A percentile compares a stretch with the other conserved stretches of the same genome.
phyloP scores from a whole-genome alignment of 1,139 yeast genomes.

The Hyphopichia pseudoburtonii region DNA sequence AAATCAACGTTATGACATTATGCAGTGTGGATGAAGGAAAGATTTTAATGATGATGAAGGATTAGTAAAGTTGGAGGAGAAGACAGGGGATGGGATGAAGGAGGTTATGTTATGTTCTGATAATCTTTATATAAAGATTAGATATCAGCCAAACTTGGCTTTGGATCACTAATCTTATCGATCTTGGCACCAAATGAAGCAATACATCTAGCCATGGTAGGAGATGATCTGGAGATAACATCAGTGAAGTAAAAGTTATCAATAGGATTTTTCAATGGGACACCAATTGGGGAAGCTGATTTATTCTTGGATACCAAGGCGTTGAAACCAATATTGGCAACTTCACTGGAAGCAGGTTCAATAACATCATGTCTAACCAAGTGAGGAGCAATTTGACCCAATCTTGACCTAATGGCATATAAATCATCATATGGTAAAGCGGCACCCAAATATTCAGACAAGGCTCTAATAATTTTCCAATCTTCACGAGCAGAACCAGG shows the following conservation, averaged over 20 bases:
- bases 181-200: slow-evolving; percentile 65
- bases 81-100: not conserved
- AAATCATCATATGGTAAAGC: slow-evolving; percentile 78
- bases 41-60: too few species aligned
- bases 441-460: slow-evolving; percentile 72
- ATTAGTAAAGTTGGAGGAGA: too few species aligned
- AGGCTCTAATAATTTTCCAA: slow-evolving; percentile 86
- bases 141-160: slow-evolving; percentile 32
- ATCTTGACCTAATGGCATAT: slow-evolving; percentile 66
- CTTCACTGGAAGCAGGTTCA: slow-evolving; percentile 62
- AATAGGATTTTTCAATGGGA: slow-evolving; percentile 65
- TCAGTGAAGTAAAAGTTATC: slow-evolving; percentile 87
- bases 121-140: not conserved
- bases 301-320: slow-evolving; percentile 42
- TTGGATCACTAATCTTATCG: slow-evolving; percentile 56
- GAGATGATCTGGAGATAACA: slow-evolving; percentile 82
- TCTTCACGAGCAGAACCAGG: slow-evolving; percentile 93
- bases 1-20: slow-evolving; percentile 3
- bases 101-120: too few species aligned
- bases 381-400: slow-evolving; percentile 81
- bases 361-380: slow-evolving; percentile 73
- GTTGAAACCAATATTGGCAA: slow-evolving; percentile 60
- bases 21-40: slow-evolving; percentile 1
- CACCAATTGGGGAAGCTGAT: slow-evolving; percentile 43
- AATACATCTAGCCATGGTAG: slow-evolving; percentile 87